Conservation (phyloP, 768 basidiomycete species). For the Clitopilus passeckerianus region DNA sequence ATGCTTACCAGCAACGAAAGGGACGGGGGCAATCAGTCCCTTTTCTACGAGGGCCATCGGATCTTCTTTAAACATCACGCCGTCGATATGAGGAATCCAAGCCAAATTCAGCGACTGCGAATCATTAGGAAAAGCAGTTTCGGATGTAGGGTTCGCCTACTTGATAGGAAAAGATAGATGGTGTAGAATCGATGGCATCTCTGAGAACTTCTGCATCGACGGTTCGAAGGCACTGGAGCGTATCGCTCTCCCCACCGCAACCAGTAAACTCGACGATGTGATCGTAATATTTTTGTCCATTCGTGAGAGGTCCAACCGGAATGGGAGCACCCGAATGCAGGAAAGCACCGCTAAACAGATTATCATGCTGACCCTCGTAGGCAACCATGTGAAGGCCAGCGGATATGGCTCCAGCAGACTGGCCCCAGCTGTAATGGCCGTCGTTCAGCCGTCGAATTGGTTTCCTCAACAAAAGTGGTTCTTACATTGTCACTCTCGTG, state of each 20-base stretch:
- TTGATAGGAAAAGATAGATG: conserved; percentile 38
- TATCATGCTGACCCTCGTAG: conserved; percentile 37
- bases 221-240: conserved; percentile 37
- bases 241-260: conserved; percentile 33
- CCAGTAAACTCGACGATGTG: conserved; percentile 14
- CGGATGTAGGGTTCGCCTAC: conserved; percentile 15
- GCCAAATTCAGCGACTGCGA: conserved; percentile 32
- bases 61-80: conserved; percentile 37
- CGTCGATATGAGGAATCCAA: conserved; percentile 48
- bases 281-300: conserved; percentile 25
- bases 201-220: conserved; percentile 32
- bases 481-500: conserved; percentile 45
- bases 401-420: conserved; percentile 54
- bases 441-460: neutral
- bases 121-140: neutral
- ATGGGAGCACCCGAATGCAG: conserved; percentile 48
- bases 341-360: conserved; percentile 44
- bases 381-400: conserved; percentile 45
- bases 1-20: conserved; percentile 44
- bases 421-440: conserved; percentile 36
- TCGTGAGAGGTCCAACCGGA: conserved; percentile 37
- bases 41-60: conserved; percentile 35
- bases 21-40: conserved; percentile 41
- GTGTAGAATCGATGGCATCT: conserved; percentile 36
- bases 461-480: neutral